Percentiles rank a stretch among this genome's conserved stretches.
phyloP scores from a whole-genome alignment of 345 rosid species.

The Rhodamnia rubescens region DNA sequence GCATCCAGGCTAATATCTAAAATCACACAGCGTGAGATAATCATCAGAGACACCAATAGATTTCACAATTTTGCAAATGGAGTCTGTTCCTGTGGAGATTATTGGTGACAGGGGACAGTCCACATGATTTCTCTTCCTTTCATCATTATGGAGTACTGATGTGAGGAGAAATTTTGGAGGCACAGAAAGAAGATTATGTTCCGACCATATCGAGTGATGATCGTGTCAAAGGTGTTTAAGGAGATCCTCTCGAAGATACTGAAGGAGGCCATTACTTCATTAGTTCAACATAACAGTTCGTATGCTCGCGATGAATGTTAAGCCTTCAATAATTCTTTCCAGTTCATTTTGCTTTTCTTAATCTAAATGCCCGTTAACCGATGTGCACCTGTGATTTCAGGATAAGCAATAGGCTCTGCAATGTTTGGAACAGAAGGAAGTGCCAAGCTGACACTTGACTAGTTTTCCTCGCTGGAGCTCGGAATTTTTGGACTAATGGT shows the following conservation, averaged over 20 bases:
- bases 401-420: neutral
- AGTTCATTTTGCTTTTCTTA: neutral
- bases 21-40: slow-evolving; percentile 18
- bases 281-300: neutral
- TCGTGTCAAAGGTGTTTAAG: neutral
- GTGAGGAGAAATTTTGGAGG: neutral
- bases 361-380: neutral
- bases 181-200: neutral
- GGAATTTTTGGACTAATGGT: neutral
- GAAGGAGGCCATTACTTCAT: neutral
- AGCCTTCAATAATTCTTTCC: neutral
- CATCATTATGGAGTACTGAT: neutral
- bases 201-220: neutral
- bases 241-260: neutral
- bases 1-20: slow-evolving; percentile 30
- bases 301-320: neutral
- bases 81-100: slow-evolving; percentile 29
- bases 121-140: neutral
- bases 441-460: neutral
- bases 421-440: neutral
- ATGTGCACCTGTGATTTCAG: neutral
- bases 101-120: slow-evolving; percentile 16
- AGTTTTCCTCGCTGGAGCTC: neutral
- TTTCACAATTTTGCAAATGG: slow-evolving; percentile 39
- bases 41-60: slow-evolving; percentile 32